Percentiles rank a stretch among this genome's conserved stretches.
Conservation (phyloP, 129 eudicot genomes). For the Flaveria robusta region DNA sequence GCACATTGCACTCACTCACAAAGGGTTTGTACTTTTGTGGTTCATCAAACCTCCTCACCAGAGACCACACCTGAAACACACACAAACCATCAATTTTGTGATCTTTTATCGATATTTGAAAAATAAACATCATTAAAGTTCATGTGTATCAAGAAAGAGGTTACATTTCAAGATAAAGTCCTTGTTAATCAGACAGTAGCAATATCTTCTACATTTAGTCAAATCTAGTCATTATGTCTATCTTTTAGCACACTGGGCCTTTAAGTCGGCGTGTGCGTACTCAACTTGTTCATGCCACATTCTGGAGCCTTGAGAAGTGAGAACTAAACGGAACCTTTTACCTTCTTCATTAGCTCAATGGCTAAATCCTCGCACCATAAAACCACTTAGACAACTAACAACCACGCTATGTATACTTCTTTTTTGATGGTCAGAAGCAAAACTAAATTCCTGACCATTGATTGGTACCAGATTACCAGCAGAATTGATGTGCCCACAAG, state of each 20-base stretch:
- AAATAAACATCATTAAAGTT: conserved; percentile 14
- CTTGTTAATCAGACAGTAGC: too few species aligned
- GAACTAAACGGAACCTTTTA: not conserved
- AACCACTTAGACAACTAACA: conserved; percentile 2
- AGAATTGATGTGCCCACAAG: not conserved
- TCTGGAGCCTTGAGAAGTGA: not conserved
- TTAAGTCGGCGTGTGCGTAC: too few species aligned
- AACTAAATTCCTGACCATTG: not conserved
- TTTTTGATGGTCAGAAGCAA: not conserved
- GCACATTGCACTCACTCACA: conserved; percentile 73
- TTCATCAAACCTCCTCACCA: conserved; percentile 94
- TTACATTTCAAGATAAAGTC: too few species aligned
- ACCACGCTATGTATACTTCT: not conserved
- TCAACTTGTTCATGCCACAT: not conserved
- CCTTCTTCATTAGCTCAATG: not conserved
- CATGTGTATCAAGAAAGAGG: not conserved
- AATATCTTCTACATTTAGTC: not conserved
- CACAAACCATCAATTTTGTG: not conserved
- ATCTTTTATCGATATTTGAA: not conserved
- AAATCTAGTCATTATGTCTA: not conserved
- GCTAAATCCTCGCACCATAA: not conserved
- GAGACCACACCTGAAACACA: conserved; percentile 76
- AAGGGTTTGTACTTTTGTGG: conserved; percentile 97
- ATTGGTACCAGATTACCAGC: not conserved
- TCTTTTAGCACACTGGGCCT: too few species aligned